Conservation (phyloP, 768 basidiomycete genomes). For the Vararia minispora region DNA sequence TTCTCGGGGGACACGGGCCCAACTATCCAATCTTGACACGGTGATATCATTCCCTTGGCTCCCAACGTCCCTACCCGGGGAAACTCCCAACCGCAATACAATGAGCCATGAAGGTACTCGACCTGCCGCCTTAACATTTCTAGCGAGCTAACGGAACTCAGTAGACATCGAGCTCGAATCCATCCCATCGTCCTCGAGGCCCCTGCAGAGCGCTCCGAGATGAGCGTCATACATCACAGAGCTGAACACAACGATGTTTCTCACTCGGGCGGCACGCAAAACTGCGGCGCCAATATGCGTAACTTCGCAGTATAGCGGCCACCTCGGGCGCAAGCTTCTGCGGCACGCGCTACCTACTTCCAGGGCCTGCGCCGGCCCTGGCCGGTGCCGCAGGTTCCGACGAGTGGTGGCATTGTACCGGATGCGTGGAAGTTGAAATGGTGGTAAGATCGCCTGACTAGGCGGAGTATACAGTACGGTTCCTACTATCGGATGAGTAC, state of each 20-base stretch:
- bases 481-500: no score
- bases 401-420: no score
- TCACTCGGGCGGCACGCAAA: slow-evolving; percentile 9
- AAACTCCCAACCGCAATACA: background rate
- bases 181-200: no score
- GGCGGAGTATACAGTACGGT: no score
- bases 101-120: background rate
- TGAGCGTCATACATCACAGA: background rate
- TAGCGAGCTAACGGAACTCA: background rate
- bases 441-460: background rate
- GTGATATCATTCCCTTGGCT: background rate
- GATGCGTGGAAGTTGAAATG: slow-evolving; percentile 4
- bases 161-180: background rate
- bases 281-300: no score
- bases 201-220: no score
- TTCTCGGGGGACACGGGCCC: background rate
- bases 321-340: no score
- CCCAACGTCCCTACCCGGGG: background rate
- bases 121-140: background rate
- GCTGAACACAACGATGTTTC: background rate
- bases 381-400: no score
- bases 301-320: no score
- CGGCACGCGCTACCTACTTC: background rate
- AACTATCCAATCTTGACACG: background rate
- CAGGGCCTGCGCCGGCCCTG: no score